A percentile compares a stretch with the other conserved stretches of the same genome.
phyloP scores from a whole-genome alignment of 2,329 filamentous ascomycete genomes.

The Exophiala sp. region DNA sequence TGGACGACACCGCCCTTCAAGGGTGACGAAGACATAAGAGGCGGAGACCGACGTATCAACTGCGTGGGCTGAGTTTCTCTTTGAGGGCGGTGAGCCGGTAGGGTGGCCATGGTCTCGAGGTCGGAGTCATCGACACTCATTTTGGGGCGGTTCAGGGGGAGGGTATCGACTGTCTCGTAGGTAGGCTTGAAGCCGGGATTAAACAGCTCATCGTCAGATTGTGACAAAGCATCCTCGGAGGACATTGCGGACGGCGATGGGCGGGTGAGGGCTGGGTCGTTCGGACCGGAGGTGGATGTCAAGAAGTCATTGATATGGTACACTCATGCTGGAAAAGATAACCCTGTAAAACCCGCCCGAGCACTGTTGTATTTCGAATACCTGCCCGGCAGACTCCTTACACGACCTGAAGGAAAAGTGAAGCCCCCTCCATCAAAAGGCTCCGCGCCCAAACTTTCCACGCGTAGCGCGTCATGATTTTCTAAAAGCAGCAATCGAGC shows the following conservation, averaged over 20 bases:
- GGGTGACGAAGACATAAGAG: constrained; percentile 22
- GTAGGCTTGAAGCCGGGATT: constrained; percentile 10
- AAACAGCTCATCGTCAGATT: constrained; percentile 27
- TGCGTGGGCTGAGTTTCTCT: constrained; percentile 61
- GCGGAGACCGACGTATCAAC: constrained; percentile 44
- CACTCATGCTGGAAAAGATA: not conserved
- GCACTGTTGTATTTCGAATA: not conserved
- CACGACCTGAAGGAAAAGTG: not conserved
- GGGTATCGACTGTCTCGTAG: constrained; percentile 24
- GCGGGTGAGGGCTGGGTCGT: not conserved
- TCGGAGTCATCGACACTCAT: constrained; percentile 24
- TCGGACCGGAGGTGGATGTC: too few relatives aligned
- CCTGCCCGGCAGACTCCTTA: too few relatives aligned
- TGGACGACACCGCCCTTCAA: constrained; percentile 57
- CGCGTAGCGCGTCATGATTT: constrained; percentile 10
- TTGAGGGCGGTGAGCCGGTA: constrained; percentile 38
- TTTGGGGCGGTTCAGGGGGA: constrained; percentile 18
- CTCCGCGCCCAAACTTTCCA: not conserved
- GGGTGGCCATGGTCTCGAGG: constrained; percentile 49
- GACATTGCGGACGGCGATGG: constrained; percentile 7
- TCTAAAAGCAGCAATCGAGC: not conserved
- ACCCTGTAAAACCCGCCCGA: not conserved
- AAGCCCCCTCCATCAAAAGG: too few relatives aligned
- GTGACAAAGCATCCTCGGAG: constrained; percentile 11
- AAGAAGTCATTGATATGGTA: not conserved